These are phyloP conservation scores for Apiospora koreana DNA, from an alignment of 2,329 filamentous ascomycete genomes.

Conservation along the genomic window DNA sequence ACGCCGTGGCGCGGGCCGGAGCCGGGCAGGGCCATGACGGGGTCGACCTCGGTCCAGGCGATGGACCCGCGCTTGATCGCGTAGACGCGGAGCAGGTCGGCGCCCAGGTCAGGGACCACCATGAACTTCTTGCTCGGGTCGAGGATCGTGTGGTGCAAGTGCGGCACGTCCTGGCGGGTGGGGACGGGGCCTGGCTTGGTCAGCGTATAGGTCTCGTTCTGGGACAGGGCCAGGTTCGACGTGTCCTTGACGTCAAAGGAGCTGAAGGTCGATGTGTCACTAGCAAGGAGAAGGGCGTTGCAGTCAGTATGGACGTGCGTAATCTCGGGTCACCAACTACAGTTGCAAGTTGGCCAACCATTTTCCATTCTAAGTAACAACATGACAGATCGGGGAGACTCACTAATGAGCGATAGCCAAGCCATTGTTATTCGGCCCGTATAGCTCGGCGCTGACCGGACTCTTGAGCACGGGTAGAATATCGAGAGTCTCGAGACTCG, in stretches of 20 bases:
- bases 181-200: constrained; percentile 14
- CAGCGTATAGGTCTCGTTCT: constrained; percentile 17
- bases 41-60: constrained; percentile 37
- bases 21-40: constrained; percentile 48
- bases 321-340: not conserved
- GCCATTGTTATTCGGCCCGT: constrained; percentile 41
- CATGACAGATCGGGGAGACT: constrained; percentile 26
- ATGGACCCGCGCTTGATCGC: constrained; percentile 50
- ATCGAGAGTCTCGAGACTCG: constrained; percentile 37
- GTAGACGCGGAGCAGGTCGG: constrained; percentile 62
- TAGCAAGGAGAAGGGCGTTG: constrained; percentile 18
- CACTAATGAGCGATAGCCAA: constrained; percentile 49
- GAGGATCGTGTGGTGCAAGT: constrained; percentile 17
- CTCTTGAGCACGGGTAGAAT: constrained; percentile 37
- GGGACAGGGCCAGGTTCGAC: constrained; percentile 9
- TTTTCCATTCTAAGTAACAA: constrained; percentile 16
- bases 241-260: constrained; percentile 14
- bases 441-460: constrained; percentile 46
- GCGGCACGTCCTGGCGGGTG: constrained; percentile 14
- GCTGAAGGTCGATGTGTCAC: constrained; percentile 29
- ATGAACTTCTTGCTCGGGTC: constrained; percentile 16
- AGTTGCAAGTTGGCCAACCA: not conserved
- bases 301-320: not conserved
- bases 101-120: constrained; percentile 23
- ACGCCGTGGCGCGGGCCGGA: constrained; percentile 65